Evolutionary conservation across 2,329 filamentous ascomycete species (phyloP).

Genomic region (Apiospora hydei): DNA sequence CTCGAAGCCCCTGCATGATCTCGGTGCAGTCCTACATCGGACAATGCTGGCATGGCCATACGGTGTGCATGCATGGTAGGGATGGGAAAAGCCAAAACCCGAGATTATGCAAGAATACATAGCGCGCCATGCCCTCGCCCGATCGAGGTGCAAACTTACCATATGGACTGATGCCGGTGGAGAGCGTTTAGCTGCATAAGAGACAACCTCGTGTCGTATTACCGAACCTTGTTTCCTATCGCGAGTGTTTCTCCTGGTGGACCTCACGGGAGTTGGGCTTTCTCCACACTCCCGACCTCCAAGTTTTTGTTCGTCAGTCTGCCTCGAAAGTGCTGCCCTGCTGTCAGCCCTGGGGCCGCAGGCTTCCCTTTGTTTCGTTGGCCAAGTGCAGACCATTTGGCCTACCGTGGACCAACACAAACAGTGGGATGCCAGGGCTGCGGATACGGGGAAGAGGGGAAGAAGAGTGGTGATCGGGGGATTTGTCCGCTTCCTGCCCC

Average conservation of each 20-base stretch:
- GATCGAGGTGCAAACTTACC: not conserved
- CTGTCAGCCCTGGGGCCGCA: no score
- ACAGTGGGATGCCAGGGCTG: no score
- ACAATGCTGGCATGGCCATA: not conserved
- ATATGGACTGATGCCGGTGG: not conserved
- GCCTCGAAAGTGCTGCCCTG: no score
- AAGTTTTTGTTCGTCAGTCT: no score
- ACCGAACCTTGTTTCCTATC: no score
- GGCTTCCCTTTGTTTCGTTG: no score
- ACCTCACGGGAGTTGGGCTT: not conserved
- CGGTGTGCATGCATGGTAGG: not conserved
- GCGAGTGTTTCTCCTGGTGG: not conserved
- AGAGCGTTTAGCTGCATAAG: not conserved
- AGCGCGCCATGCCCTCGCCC: not conserved
- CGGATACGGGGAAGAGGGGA: not conserved
- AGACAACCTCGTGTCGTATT: not conserved
- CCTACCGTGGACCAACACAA: no score
- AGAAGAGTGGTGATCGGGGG: not conserved
- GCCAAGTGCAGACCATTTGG: no score
- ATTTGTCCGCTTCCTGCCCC: no score
- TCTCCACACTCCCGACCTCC: not conserved
- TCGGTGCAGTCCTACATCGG: not conserved
- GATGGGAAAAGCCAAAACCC: not conserved
- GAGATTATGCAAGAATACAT: not conserved
- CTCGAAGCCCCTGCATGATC: no score